phyloP scores from a whole-genome alignment of 2,329 filamentous ascomycete species.

The Phaeosphaeria sp. region DNA sequence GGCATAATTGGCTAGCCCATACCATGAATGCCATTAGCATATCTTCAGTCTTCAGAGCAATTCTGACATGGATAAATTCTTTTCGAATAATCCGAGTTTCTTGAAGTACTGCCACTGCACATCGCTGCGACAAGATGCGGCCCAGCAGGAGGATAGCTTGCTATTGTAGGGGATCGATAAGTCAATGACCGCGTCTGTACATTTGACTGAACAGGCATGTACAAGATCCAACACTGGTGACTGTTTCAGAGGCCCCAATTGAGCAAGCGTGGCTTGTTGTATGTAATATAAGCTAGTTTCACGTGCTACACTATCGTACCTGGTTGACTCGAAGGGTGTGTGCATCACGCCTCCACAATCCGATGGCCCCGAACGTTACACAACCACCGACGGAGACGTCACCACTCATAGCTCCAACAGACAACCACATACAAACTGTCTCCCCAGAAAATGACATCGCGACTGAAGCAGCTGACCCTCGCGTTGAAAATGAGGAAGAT shows the following conservation, averaged over 20 bases:
- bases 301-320: background rate
- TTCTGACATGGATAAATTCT: background rate
- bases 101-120: background rate
- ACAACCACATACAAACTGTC: constrained; percentile 17
- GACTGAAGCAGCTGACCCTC: constrained; percentile 25
- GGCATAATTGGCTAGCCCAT: too few relatives aligned
- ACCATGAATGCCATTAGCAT: too few relatives aligned
- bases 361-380: constrained; percentile 2
- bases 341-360: background rate
- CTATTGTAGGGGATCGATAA: background rate
- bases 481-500: constrained; percentile 18
- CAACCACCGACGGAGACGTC: constrained; percentile 49
- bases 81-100: background rate
- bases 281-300: background rate
- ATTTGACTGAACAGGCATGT: background rate
- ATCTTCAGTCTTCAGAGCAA: too few relatives aligned
- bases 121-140: background rate
- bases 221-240: background rate
- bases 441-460: constrained; percentile 34
- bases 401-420: constrained; percentile 50
- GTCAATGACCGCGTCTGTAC: background rate
- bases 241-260: background rate
- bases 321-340: background rate
- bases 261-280: too few relatives aligned
- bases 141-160: background rate